Percentiles rank a stretch among this genome's conserved stretches.
These are phyloP conservation scores for Irpex rosettiformis DNA, from an alignment of 1,284 basidiomycete species.

Conservation along the genomic window DNA sequence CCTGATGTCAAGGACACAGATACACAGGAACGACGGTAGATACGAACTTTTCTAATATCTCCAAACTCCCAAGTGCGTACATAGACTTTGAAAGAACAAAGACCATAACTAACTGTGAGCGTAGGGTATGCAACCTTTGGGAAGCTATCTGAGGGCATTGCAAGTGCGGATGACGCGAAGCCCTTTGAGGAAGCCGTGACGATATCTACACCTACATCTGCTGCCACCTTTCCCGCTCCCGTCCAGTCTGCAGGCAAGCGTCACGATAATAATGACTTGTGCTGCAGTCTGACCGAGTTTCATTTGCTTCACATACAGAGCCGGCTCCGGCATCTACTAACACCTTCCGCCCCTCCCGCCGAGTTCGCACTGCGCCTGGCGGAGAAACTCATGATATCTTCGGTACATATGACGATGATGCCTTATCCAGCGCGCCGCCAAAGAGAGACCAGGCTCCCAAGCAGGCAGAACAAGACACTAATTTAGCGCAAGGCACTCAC, in stretches of 20 bases:
- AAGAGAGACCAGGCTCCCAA: conserved; percentile 8
- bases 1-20: conserved; percentile 31
- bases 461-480: not conserved
- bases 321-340: conserved; percentile 15
- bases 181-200: conserved; percentile 3
- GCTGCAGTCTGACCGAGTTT: no score
- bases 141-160: conserved; percentile 32
- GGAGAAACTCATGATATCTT: conserved; percentile 47
- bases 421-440: conserved; percentile 32
- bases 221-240: conserved; percentile 2
- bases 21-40: conserved; percentile 71
- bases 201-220: conserved; percentile 12
- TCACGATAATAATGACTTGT: not conserved
- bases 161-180: conserved; percentile 10
- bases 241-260: not conserved
- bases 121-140: conserved; percentile 61
- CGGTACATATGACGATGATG: conserved; percentile 37
- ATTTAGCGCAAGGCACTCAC: not conserved
- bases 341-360: conserved; percentile 46
- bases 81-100: not conserved
- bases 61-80: conserved; percentile 62
- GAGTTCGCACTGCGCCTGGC: conserved; percentile 48
- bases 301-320: not conserved
- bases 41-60: conserved; percentile 65
- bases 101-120: not conserved